Percentiles rank a stretch among this genome's conserved stretches.
Conservation (phyloP, 2,329 filamentous ascomycete genomes). For the Fusarium nodosum region DNA sequence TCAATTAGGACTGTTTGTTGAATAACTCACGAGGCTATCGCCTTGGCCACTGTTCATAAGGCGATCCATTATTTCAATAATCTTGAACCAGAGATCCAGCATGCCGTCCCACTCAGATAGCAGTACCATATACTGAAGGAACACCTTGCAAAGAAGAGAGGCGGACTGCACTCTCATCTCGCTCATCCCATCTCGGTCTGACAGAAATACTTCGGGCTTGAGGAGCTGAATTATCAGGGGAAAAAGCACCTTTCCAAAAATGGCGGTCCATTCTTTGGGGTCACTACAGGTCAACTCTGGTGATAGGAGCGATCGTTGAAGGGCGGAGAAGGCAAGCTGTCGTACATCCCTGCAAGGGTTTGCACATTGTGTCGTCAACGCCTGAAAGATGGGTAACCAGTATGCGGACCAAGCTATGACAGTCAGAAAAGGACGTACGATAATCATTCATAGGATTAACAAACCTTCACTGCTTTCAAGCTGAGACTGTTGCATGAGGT, state of each 20-base stretch:
- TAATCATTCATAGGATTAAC: slow-evolving; percentile 32
- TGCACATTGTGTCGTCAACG: slow-evolving; percentile 88
- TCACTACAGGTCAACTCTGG: slow-evolving; percentile 85
- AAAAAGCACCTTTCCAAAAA: slow-evolving; percentile 94
- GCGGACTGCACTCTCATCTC: slow-evolving; percentile 94
- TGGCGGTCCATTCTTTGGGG: slow-evolving; percentile 92
- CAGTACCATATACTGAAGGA: slow-evolving; percentile 90
- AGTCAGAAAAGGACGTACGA: slow-evolving; percentile 27
- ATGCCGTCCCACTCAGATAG: slow-evolving; percentile 89
- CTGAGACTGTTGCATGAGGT: slow-evolving; percentile 92
- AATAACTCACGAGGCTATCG: slow-evolving; percentile 79
- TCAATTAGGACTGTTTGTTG: background rate
- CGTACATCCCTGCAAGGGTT: slow-evolving; percentile 95
- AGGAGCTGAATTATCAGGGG: slow-evolving; percentile 88
- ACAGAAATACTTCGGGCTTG: slow-evolving; percentile 94
- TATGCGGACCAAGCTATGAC: slow-evolving; percentile 91
- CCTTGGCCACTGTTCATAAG: slow-evolving; percentile 96
- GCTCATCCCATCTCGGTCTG: slow-evolving; percentile 92
- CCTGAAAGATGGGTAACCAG: slow-evolving; percentile 94
- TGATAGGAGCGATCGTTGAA: slow-evolving; percentile 88
- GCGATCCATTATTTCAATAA: slow-evolving; percentile 94
- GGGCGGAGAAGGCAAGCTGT: slow-evolving; percentile 85
- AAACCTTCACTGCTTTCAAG: slow-evolving; percentile 86
- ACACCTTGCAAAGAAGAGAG: slow-evolving; percentile 93
- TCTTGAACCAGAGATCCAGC: slow-evolving; percentile 91